Percentiles rank a stretch among this genome's conserved stretches.
Conservation (phyloP, 306 rosid species). For the Pachyrhizus erosus region DNA sequence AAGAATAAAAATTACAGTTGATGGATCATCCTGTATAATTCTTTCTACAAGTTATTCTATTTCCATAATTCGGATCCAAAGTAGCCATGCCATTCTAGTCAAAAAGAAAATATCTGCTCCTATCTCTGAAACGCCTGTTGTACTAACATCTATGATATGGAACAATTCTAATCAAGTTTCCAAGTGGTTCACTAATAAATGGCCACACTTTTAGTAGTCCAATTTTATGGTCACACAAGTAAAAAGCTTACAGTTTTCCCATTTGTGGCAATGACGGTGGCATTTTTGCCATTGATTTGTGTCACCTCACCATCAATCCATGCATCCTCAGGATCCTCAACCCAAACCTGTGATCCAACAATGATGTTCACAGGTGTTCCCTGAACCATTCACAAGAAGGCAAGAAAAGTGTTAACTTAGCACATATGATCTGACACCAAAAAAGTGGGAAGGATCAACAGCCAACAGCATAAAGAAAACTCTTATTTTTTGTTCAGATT, state of each 20-base stretch:
- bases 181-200: background rate
- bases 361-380: constrained; percentile 90
- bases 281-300: constrained; percentile 60
- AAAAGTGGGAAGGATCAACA: constrained; percentile 1
- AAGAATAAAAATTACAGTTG: background rate
- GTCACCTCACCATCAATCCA: constrained; percentile 85
- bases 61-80: constrained; percentile 43
- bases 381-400: constrained; percentile 50
- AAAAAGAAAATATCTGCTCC: constrained; percentile 24
- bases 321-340: constrained; percentile 72
- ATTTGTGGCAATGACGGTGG: constrained; percentile 57
- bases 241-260: constrained; percentile 67
- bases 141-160: background rate
- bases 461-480: background rate
- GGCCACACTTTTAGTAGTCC: constrained; percentile 10
- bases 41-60: constrained; percentile 20
- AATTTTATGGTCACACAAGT: constrained; percentile 37
- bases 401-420: background rate
- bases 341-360: constrained; percentile 90
- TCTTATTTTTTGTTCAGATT: constrained; percentile 16
- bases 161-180: constrained; percentile 21
- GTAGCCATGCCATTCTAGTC: constrained; percentile 10
- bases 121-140: background rate
- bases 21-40: background rate
- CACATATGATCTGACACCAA: constrained; percentile 7